Evolutionary conservation across 495 filamentous ascomycete species (phyloP), one percentile per base, ranked within the genome.

Genomic region (Talaromyces thailandensis): DNA sequence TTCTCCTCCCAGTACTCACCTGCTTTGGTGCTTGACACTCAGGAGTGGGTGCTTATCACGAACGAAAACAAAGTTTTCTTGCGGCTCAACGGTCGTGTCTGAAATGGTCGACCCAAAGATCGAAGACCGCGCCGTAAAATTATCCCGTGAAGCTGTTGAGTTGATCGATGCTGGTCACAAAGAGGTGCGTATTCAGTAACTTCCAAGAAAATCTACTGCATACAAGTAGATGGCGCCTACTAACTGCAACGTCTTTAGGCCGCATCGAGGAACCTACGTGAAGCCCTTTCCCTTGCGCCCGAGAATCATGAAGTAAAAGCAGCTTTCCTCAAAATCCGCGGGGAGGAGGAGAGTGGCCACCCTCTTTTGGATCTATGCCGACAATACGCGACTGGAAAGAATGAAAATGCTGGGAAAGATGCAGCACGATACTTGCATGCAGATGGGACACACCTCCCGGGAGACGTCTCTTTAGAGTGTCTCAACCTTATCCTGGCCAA

Each of bases 251-350:
- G 21, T 59, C 23, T 58, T 58, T 65, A 87, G 84, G 82, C 81
- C 53, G 84, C 82, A 26, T 78, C 81, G 40, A 77, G 83, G 59
- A 81, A 81, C 57, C 75, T 89, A 50, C 79, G 83, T 71, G 83
- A 88, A 75, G 86, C 86, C 24, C 76, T 82, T 60, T 79, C 79
- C n/a, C 74, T 89, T 53, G 82, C 82, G 16, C 82, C 85, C 24
- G 76, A 84, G 2, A 80, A 86, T 66, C 58, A 72, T 23, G 62
- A 77, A 62, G 79, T 88, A 60, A 80, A 80, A 72, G 74, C 71
- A 24, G 81, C 79, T 31, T 79, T 85, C 56, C 64, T 80, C 28
- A 78, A 77, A 62, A 75, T 86, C 56, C 75, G 76, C 57, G 70
- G 76, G n/a, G 76, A 82, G 60, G 80, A 84, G 56, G 74, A 80